Conservation (phyloP, 2,329 filamentous ascomycete genomes). For the Pezicula rhizophila region DNA sequence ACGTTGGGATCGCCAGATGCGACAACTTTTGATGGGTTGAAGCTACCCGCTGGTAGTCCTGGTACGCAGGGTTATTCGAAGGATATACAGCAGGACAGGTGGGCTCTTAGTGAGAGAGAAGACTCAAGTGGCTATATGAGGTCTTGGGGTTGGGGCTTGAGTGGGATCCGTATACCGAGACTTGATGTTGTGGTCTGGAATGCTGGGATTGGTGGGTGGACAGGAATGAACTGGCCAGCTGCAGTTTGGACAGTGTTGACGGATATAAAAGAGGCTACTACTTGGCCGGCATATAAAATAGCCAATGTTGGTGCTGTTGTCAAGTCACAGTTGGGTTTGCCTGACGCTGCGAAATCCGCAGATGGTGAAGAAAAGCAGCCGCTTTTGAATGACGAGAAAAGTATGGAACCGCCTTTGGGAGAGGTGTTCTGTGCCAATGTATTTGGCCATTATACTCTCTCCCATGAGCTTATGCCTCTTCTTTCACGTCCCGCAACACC, state of each 20-base stretch:
- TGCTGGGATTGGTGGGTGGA: slow-evolving; percentile 84
- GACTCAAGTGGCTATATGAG: slow-evolving; percentile 42
- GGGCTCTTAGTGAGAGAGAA: slow-evolving; percentile 41
- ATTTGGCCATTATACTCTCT: slow-evolving; percentile 90
- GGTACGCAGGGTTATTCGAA: slow-evolving; percentile 22
- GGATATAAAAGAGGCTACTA: slow-evolving; percentile 61
- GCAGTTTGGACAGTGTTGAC: slow-evolving; percentile 49
- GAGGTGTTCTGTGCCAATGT: slow-evolving; percentile 86
- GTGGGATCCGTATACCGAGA: slow-evolving; percentile 52
- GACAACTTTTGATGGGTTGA: slow-evolving; percentile 24
- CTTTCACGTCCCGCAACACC: slow-evolving; percentile 36
- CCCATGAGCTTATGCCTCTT: slow-evolving; percentile 72
- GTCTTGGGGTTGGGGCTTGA: slow-evolving; percentile 30
- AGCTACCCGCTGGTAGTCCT: slow-evolving; percentile 25
- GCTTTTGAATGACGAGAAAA: slow-evolving; percentile 9
- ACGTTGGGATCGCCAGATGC: slow-evolving; percentile 27
- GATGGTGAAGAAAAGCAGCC: slow-evolving; percentile 21
- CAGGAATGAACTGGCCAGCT: slow-evolving; percentile 63
- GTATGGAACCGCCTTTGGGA: slow-evolving; percentile 57
- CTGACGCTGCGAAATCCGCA: neutral
- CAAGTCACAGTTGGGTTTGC: slow-evolving; percentile 40
- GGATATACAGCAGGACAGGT: slow-evolving; percentile 21
- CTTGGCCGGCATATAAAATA: slow-evolving; percentile 74
- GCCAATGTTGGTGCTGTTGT: slow-evolving; percentile 47
- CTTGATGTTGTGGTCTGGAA: slow-evolving; percentile 80